A percentile compares a stretch with the other conserved stretches of the same genome.
These are phyloP conservation scores for Leccinum incarnatum DNA, from an alignment of 768 basidiomycete genomes.

Conservation along the genomic window DNA sequence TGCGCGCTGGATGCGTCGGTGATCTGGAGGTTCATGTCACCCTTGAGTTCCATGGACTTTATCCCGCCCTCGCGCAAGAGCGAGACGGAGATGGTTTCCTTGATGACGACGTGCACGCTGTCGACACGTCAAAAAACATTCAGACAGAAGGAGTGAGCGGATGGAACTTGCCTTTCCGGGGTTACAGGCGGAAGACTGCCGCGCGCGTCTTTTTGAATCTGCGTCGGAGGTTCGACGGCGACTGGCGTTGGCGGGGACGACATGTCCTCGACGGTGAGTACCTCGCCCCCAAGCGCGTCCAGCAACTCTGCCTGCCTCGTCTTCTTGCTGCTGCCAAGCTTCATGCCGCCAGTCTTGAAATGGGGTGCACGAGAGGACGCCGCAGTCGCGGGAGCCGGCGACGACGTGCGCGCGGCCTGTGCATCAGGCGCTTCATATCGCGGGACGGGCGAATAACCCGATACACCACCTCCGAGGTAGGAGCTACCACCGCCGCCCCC, in stretches of 20 bases:
- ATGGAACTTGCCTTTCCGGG: constrained; percentile 59
- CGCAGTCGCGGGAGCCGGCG: constrained; percentile 40
- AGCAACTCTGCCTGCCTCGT: constrained; percentile 85
- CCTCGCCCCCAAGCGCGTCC: constrained; percentile 83
- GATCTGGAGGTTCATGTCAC: constrained; percentile 92
- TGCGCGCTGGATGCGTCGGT: constrained; percentile 71
- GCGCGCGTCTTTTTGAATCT: constrained; percentile 45
- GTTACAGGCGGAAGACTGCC: constrained; percentile 74
- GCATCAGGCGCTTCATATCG: constrained; percentile 70
- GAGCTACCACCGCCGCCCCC: constrained; percentile 45
- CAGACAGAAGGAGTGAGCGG: not conserved
- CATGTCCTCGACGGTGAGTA: constrained; percentile 51
- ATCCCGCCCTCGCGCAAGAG: constrained; percentile 90
- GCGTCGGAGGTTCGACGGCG: constrained; percentile 44
- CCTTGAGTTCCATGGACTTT: constrained; percentile 87
- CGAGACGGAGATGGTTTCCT: constrained; percentile 77
- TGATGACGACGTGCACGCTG: constrained; percentile 85
- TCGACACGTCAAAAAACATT: not conserved
- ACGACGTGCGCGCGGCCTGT: constrained; percentile 41
- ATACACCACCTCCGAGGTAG: constrained; percentile 64
- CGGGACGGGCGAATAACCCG: constrained; percentile 71
- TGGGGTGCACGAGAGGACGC: constrained; percentile 58
- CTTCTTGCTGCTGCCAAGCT: constrained; percentile 91
- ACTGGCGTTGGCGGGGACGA: constrained; percentile 50
- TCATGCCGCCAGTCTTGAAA: constrained; percentile 97